phyloP scores from a whole-genome alignment of 257 asterid species.

The Echites panduratus region DNA sequence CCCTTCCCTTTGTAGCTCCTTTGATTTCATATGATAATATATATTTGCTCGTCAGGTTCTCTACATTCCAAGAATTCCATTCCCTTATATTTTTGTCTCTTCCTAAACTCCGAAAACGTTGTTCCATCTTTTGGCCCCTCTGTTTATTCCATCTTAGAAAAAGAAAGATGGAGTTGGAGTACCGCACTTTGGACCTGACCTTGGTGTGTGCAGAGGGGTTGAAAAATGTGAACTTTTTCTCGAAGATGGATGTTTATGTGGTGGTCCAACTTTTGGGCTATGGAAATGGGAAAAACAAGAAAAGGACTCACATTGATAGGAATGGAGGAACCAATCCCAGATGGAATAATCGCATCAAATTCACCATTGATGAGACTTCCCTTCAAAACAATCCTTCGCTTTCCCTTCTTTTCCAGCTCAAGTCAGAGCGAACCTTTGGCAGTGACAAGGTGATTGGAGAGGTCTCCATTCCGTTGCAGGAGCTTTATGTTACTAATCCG shows the following conservation, averaged over 20 bases:
- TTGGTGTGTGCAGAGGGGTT: constrained; percentile 30
- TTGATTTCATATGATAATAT: not conserved
- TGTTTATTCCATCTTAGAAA: not conserved
- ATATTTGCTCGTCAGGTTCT: not conserved
- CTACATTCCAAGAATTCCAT: not conserved
- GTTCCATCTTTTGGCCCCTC: constrained; percentile 3
- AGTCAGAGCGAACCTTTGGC: constrained; percentile 37
- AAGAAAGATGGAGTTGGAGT: constrained; percentile 18
- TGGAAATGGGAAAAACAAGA: constrained; percentile 13
- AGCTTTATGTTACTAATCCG: constrained; percentile 25
- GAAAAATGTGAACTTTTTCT: constrained; percentile 31
- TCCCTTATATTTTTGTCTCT: not conserved
- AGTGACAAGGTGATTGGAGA: constrained; percentile 54
- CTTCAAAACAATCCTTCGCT: constrained; percentile 45
- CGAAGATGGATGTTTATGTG: constrained; percentile 30
- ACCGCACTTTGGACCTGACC: constrained; percentile 29
- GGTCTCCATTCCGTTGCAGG: constrained; percentile 48
- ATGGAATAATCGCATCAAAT: constrained; percentile 32
- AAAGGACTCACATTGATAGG: constrained; percentile 29
- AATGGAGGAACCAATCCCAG: constrained; percentile 31
- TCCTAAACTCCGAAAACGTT: not conserved
- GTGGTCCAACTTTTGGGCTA: constrained; percentile 19
- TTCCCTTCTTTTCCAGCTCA: constrained; percentile 48
- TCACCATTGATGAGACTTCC: constrained; percentile 49
- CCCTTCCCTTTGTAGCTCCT: not conserved